Percentiles rank a stretch among this genome's conserved stretches.
Evolutionary conservation across 495 filamentous ascomycete genomes (phyloP).

Genomic region (Massariosphaeria phaeospora): DNA sequence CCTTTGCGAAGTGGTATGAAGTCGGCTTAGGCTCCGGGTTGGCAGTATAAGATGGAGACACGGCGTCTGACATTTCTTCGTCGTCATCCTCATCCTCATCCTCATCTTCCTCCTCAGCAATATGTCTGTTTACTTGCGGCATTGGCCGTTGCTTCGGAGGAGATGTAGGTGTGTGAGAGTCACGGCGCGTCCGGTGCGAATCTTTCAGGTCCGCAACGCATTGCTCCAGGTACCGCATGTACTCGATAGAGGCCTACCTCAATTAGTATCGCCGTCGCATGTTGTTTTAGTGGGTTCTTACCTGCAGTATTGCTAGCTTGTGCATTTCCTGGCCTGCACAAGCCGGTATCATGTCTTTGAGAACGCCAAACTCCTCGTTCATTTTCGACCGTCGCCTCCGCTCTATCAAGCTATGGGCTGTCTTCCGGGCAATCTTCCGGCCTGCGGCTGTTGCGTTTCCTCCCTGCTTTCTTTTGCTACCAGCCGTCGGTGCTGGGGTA

Average conservation of each 20-base stretch:
- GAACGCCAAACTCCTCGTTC: slow-evolving; percentile 94
- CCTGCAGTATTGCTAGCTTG: slow-evolving; percentile 93
- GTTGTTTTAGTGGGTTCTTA: slow-evolving; percentile 35
- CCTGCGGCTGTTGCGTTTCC: slow-evolving; percentile 71
- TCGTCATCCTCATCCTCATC: slow-evolving; percentile 36
- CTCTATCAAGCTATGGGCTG: slow-evolving; percentile 93
- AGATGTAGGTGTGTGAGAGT: slow-evolving; percentile 4
- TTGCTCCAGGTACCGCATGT: slow-evolving; percentile 87
- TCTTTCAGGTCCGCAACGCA: slow-evolving; percentile 79
- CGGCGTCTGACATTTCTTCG: slow-evolving; percentile 36
- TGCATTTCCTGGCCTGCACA: slow-evolving; percentile 93
- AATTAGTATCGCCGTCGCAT: not conserved
- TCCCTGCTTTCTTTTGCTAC: slow-evolving; percentile 63
- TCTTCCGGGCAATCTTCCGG: slow-evolving; percentile 90
- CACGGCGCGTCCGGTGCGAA: slow-evolving; percentile 39
- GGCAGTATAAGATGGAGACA: slow-evolving; percentile 16
- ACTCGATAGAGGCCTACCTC: slow-evolving; percentile 84
- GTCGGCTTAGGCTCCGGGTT: slow-evolving; percentile 8
- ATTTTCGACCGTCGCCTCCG: slow-evolving; percentile 88
- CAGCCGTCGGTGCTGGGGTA: slow-evolving; percentile 34
- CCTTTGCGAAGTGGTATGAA: slow-evolving; percentile 24
- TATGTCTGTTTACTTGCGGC: not conserved
- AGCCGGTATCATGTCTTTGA: slow-evolving; percentile 95
- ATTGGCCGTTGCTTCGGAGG: not conserved
- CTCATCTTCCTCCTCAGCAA: slow-evolving; percentile 14